Evolutionary conservation across 2,329 filamentous ascomycete species (phyloP).

Genomic region (Colletotrichum chlorophyti): DNA sequence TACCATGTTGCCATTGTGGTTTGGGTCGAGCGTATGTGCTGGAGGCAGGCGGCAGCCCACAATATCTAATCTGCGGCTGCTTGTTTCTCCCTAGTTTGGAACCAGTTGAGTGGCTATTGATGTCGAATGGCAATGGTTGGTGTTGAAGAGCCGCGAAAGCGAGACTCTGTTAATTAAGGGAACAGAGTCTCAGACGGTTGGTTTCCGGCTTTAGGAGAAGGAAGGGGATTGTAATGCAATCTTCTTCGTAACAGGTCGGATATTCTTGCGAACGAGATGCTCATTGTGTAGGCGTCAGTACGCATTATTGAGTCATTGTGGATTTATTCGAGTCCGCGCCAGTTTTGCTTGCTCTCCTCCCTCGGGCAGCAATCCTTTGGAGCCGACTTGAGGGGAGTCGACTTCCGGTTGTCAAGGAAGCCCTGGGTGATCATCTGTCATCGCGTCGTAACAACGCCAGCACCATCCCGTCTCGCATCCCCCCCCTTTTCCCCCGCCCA

Average conservation of each 20-base stretch:
- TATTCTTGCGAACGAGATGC: too few species aligned
- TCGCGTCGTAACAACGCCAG: constrained; percentile 20
- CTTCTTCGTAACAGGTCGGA: too few species aligned
- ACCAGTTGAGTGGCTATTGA: constrained; percentile 4
- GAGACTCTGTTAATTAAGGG: constrained; percentile 5
- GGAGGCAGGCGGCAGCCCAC: constrained; percentile 11
- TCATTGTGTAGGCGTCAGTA: too few species aligned
- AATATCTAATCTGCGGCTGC: constrained; percentile 1
- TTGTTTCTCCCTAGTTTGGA: constrained; percentile 25
- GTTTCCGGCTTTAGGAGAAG: too few species aligned
- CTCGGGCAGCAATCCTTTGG: constrained; percentile 11
- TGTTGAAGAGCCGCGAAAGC: constrained; percentile 3
- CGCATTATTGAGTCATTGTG: constrained; percentile 18
- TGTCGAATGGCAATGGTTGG: neutral
- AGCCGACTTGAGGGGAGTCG: neutral
- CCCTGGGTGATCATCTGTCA: constrained; percentile 10
- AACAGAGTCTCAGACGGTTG: constrained; percentile 10
- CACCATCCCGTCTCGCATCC: constrained; percentile 11
- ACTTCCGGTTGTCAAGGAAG: constrained; percentile 10
- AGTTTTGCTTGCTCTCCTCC: constrained; percentile 7
- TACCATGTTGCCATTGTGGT: too few species aligned
- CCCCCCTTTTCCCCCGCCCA: neutral
- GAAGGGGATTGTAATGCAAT: constrained; percentile 20
- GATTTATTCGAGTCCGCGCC: neutral
- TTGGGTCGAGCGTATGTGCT: too few species aligned